These are phyloP conservation scores for Salvia rosmarinus DNA, from an alignment of 257 asterid genomes.

Conservation along the genomic window DNA sequence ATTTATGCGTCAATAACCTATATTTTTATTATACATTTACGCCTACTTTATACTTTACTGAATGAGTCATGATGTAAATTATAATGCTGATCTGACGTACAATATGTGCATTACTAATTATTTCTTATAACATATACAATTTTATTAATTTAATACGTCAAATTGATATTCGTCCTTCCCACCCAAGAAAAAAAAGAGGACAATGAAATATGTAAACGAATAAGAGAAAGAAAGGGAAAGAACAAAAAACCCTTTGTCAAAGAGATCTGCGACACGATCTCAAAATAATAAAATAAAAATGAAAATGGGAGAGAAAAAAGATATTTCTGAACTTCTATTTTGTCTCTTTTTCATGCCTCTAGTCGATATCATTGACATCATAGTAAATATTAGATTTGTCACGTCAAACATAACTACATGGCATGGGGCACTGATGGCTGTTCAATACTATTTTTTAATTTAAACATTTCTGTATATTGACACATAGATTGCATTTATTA, in stretches of 20 bases:
- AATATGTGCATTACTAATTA: too few species aligned
- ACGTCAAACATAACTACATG: background rate
- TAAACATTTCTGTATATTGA: background rate
- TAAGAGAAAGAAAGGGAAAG: background rate
- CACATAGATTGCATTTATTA: background rate
- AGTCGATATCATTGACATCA: background rate
- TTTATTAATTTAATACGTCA: background rate
- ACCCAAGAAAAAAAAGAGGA: background rate
- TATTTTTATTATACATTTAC: too few species aligned
- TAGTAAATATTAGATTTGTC: background rate
- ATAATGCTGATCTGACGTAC: too few species aligned
- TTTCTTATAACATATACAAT: background rate
- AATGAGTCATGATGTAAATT: too few species aligned
- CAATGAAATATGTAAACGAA: background rate
- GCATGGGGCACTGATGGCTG: background rate
- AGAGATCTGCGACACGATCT: slow-evolving; percentile 2
- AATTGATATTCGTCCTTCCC: background rate
- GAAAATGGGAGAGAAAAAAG: background rate
- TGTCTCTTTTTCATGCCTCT: background rate
- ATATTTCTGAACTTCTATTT: background rate
- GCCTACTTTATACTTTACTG: too few species aligned
- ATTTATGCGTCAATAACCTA: too few species aligned
- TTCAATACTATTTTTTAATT: background rate
- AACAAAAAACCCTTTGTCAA: background rate
- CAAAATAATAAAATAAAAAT: background rate